Evolutionary conservation across 805 yeast genomes (phyloP).

Genomic region (Candida nemodendra): DNA sequence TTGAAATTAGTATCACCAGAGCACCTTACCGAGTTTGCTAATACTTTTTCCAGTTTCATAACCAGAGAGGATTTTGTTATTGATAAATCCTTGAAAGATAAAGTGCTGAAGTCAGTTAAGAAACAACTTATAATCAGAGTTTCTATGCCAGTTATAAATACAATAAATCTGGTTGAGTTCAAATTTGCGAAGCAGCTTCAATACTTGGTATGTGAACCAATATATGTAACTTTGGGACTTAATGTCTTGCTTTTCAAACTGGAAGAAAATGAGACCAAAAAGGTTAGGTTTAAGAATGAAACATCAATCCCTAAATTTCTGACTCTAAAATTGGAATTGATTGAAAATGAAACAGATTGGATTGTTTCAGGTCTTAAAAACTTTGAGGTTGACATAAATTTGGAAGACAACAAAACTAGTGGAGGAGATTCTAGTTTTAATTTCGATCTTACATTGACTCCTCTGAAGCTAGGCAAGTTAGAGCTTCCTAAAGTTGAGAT

Average conservation of each 20-base stretch:
- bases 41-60: conserved; percentile 14
- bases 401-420: conserved; percentile 10
- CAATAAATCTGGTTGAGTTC: conserved; percentile 58
- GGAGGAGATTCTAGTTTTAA: conserved; percentile 14
- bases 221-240: conserved; percentile 44
- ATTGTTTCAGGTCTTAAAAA: conserved; percentile 67
- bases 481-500: conserved; percentile 62
- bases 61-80: conserved; percentile 5
- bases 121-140: conserved; percentile 47
- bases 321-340: conserved; percentile 25
- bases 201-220: conserved; percentile 62
- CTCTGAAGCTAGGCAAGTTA: conserved; percentile 73
- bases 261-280: conserved; percentile 25
- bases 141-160: conserved; percentile 57
- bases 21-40: conserved; percentile 14
- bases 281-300: conserved; percentile 29
- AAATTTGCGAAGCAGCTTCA: conserved; percentile 39
- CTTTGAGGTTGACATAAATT: conserved; percentile 39
- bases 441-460: conserved; percentile 55
- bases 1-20: conserved; percentile 13
- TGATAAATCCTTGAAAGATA: conserved; percentile 3
- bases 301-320: conserved; percentile 16
- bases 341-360: conserved; percentile 62
- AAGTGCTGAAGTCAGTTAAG: conserved; percentile 4
- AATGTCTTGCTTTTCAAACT: conserved; percentile 22